Percentiles rank a stretch among this genome's conserved stretches.
These are phyloP conservation scores for Cladosporium oxysporum DNA, from an alignment of 2,329 filamentous ascomycete genomes.

Conservation along the genomic window DNA sequence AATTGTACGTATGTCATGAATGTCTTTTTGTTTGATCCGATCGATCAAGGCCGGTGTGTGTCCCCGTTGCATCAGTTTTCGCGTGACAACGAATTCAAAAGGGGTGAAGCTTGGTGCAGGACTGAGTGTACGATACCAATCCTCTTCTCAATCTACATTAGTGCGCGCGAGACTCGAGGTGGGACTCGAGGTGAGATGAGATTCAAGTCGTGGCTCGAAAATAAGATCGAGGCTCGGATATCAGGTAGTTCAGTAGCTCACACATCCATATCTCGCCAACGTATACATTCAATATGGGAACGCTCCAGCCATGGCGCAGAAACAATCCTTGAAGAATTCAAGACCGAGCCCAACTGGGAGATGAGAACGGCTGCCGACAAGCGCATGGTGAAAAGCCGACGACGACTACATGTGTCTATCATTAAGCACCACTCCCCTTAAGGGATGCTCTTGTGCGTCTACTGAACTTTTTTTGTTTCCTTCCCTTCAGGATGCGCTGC, in stretches of 20 bases:
- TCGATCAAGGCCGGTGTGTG: background rate
- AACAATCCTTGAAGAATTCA: background rate
- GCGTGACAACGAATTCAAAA: background rate
- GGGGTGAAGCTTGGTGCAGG: background rate
- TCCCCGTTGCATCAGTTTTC: background rate
- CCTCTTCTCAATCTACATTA: background rate
- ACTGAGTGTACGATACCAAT: background rate
- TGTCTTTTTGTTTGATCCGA: background rate
- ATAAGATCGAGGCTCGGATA: too few relatives aligned
- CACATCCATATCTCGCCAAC: background rate
- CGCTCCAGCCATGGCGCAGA: background rate
- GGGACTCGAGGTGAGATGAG: background rate
- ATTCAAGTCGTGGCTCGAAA: background rate
- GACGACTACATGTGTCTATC: background rate
- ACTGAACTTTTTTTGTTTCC: background rate
- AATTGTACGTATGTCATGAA: conserved; percentile 5
- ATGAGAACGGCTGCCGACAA: too few relatives aligned
- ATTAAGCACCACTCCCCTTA: background rate
- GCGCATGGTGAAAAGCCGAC: background rate
- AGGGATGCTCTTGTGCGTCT: background rate
- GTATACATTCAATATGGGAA: background rate
- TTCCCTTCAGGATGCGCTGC: background rate
- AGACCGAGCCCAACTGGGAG: too few relatives aligned
- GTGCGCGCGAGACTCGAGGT: background rate
- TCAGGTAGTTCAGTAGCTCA: too few relatives aligned